Evolutionary conservation across 139 green algal species (phyloP).

Genomic region (Volvox africanus): DNA sequence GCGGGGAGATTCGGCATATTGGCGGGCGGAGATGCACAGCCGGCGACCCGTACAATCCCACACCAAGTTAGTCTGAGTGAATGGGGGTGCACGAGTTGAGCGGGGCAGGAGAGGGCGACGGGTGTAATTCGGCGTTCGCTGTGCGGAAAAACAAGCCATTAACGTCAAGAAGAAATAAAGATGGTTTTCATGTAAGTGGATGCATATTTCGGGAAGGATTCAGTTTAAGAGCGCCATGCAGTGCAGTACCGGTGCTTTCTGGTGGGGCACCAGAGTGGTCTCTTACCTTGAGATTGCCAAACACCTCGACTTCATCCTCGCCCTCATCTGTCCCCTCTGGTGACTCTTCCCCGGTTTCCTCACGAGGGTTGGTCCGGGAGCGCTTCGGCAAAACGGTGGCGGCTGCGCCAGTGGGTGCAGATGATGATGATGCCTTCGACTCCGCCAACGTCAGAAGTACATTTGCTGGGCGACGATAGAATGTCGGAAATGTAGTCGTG

Average conservation of each 20-base stretch:
- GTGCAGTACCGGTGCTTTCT: too few species aligned
- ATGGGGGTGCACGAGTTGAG: too few species aligned
- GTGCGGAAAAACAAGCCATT: too few species aligned
- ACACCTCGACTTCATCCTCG: background rate
- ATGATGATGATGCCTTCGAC: background rate
- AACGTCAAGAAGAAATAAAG: too few species aligned
- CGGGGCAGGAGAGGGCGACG: background rate
- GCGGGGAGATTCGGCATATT: slow-evolving; percentile 24
- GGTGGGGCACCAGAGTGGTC: too few species aligned
- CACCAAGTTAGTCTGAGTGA: slow-evolving; percentile 9
- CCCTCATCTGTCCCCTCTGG: slow-evolving; percentile 7
- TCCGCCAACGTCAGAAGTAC: slow-evolving; percentile 6
- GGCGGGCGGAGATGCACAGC: slow-evolving; percentile 11
- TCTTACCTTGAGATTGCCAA: slow-evolving; percentile 34
- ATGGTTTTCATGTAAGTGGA: too few species aligned
- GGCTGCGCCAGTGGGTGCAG: background rate
- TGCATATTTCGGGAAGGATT: too few species aligned
- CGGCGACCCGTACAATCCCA: slow-evolving; percentile 31
- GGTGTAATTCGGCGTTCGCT: too few species aligned
- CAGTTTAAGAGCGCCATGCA: too few species aligned
- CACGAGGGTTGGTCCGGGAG: background rate
- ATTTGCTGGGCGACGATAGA: background rate
- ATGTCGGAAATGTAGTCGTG: background rate
- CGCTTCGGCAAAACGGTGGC: background rate
- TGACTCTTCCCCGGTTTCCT: background rate